Evolutionary conservation across 768 basidiomycete genomes (phyloP).

Genomic region (Auricularia heimuer): DNA sequence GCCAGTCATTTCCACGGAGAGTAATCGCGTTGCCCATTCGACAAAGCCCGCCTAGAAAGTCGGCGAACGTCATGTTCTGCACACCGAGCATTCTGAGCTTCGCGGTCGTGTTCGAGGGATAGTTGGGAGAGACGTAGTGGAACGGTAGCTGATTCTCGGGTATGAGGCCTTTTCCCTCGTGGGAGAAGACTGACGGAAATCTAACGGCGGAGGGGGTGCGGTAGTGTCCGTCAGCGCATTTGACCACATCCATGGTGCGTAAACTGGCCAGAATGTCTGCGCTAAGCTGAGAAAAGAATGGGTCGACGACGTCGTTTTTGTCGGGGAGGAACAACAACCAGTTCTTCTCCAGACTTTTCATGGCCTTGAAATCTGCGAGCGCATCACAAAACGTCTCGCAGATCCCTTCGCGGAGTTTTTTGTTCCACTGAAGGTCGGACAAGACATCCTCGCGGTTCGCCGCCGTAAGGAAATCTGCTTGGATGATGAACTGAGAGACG

Average conservation of each 20-base stretch:
- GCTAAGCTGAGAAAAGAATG: slow-evolving; percentile 12
- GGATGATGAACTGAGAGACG: slow-evolving; percentile 18
- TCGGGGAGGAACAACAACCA: slow-evolving; percentile 20
- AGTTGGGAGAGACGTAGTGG: not conserved
- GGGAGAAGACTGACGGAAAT: not conserved
- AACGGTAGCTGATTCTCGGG: not conserved
- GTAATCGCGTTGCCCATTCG: not conserved
- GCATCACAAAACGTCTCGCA: slow-evolving; percentile 14
- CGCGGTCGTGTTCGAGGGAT: not conserved
- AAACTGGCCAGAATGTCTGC: slow-evolving; percentile 4
- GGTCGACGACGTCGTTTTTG: slow-evolving; percentile 5
- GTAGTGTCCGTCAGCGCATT: slow-evolving; percentile 7
- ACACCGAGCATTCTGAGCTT: not conserved
- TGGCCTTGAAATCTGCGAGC: slow-evolving; percentile 11
- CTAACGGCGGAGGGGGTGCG: slow-evolving; percentile 10
- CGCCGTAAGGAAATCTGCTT: slow-evolving; percentile 21
- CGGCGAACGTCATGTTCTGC: not conserved
- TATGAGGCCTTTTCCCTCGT: not conserved
- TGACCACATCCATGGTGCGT: slow-evolving; percentile 10
- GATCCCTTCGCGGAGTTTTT: slow-evolving; percentile 13
- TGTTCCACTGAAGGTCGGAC: slow-evolving; percentile 16
- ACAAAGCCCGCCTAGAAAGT: not conserved
- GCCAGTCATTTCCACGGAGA: not conserved
- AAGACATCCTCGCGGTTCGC: slow-evolving; percentile 20
- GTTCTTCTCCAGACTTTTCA: slow-evolving; percentile 10